phyloP scores from a whole-genome alignment of 176 grass and related monocot species.

The Musa troglodytarum region DNA sequence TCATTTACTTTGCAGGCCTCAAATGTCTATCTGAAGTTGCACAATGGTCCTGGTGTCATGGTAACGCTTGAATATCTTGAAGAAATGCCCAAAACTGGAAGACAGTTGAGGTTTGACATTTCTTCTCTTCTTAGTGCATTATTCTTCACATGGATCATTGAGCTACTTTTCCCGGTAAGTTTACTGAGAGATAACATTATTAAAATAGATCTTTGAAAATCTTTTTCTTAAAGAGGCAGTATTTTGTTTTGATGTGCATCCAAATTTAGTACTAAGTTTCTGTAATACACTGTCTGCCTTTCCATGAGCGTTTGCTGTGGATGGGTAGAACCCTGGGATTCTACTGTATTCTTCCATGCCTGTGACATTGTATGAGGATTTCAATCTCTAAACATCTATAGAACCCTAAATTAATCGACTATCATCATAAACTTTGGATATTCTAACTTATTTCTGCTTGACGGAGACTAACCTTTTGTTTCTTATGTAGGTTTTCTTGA shows the following conservation, averaged over 20 bases:
- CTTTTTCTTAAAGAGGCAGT: neutral
- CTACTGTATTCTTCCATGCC: too few species aligned
- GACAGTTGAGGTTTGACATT: constrained; percentile 41
- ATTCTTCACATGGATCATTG: constrained; percentile 91
- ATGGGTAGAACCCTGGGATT: neutral
- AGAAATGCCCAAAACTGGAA: constrained; percentile 89
- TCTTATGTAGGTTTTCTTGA: constrained; percentile 56
- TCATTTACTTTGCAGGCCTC: constrained; percentile 45
- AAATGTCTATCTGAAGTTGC: constrained; percentile 58
- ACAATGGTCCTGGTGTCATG: constrained; percentile 47
- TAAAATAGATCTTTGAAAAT: neutral
- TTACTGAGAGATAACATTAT: constrained; percentile 2
- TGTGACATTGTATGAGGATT: neutral
- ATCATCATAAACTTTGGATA: neutral
- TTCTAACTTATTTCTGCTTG: neutral
- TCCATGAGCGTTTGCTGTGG: neutral
- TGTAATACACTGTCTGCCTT: neutral
- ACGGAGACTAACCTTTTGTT: neutral
- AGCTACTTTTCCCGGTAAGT: constrained; percentile 92
- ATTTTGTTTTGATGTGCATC: neutral
- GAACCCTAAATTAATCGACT: neutral
- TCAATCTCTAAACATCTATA: neutral
- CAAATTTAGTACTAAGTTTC: neutral
- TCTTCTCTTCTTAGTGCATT: constrained; percentile 75
- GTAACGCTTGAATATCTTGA: constrained; percentile 63